phyloP scores from a whole-genome alignment of 2,329 filamentous ascomycete genomes.

The Emericellopsis atlantica region DNA sequence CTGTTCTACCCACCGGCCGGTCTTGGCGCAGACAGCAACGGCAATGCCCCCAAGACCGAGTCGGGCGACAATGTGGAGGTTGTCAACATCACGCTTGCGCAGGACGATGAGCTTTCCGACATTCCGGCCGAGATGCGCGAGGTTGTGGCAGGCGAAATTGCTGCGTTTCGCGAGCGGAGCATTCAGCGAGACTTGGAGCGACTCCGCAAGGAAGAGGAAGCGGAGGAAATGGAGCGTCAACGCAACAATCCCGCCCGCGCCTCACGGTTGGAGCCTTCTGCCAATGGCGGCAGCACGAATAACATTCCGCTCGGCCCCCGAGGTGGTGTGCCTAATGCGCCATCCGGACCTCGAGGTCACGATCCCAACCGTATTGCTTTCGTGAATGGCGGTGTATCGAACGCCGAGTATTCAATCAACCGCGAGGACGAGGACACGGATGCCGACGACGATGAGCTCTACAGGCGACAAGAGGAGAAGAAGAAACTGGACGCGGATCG shows the following conservation, averaged over 20 bases:
- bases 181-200: conserved; percentile 82
- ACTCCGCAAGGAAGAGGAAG: conserved; percentile 76
- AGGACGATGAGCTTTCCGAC: conserved; percentile 88
- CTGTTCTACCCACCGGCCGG: conserved; percentile 54
- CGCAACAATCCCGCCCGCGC: conserved; percentile 51
- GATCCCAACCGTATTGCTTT: conserved; percentile 49
- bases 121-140: conserved; percentile 95
- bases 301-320: conserved; percentile 21
- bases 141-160: conserved; percentile 86
- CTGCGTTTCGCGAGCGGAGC: conserved; percentile 85
- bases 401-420: conserved; percentile 41
- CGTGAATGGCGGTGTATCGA: conserved; percentile 64
- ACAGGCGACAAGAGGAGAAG: conserved; percentile 58
- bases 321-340: conserved; percentile 55
- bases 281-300: conserved; percentile 52
- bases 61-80: conserved; percentile 63
- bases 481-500: conserved; percentile 67
- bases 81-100: conserved; percentile 74
- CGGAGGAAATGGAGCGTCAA: conserved; percentile 73
- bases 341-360: conserved; percentile 52
- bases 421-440: conserved; percentile 79
- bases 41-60: conserved; percentile 55
- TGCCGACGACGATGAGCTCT: conserved; percentile 76
- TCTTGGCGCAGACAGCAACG: conserved; percentile 42
- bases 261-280: conserved; percentile 61